Evolutionary conservation across 2,329 filamentous ascomycete species (phyloP), one percentile per base, ranked within the genome.

Genomic region (Neofusicoccum umdonicola): DNA sequence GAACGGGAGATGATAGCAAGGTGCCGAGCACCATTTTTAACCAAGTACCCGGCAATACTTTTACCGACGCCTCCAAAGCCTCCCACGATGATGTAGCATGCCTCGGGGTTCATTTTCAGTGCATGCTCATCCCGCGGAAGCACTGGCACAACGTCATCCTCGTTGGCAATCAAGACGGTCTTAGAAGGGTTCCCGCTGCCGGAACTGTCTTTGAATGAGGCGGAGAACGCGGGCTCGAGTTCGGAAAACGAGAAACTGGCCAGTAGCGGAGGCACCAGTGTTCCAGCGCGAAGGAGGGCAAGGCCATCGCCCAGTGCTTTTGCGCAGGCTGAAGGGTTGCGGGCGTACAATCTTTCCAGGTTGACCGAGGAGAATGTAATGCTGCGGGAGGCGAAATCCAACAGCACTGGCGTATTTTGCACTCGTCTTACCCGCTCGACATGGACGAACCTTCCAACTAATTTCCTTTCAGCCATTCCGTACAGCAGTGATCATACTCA

Each of bases 11-110:
- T 62, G 22, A 73, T 64, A 1, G 69, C 65, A n/a, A 75, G 65
- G 44, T 73, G 47, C 34, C 65, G 65, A 0, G 72, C 73, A 17
- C 72, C 72, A 27, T 68, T 66, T 0, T 48, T 39, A 4, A 69
- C 66, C 71, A 75, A 70, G 68, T 68, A 71, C 17, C 52, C 63
- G 6, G 69, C 66, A 45, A 74, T 70, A 22, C 66, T 67, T 1
- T 72, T 67, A 1, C 72, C 73, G 9, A 74, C 54, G 13, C 71
- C 72, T 8, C 73, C 72, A 3, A 69, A 66, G 5, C 71, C 72
- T 37, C 72, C 72, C 17, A 68, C 70, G 3, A 75, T 62, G 15
- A 75, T 34, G 54, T 74, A 75, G 3, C 71, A 69, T 4, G 69
- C 69, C 54, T 72, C 64, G 5, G 57, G 57, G 6, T 58, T 37